These are phyloP conservation scores for Gremmenia infestans DNA, from an alignment of 2,329 filamentous ascomycete species.

Conservation along the genomic window DNA sequence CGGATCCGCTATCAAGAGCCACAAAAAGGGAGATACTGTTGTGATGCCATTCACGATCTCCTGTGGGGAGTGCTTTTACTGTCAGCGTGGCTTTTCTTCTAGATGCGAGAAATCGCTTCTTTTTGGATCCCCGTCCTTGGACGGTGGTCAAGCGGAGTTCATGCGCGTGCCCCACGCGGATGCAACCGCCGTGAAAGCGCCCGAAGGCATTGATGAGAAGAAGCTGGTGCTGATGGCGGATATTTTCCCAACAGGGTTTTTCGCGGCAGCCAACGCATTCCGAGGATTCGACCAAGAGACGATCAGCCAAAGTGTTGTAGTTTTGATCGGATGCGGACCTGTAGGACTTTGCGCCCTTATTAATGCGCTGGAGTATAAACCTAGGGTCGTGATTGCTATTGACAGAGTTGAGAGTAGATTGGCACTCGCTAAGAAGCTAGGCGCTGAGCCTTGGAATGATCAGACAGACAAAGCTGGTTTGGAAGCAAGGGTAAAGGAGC, in stretches of 20 bases:
- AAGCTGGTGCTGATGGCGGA: constrained; percentile 85
- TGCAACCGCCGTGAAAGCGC: constrained; percentile 71
- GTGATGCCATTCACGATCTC: constrained; percentile 81
- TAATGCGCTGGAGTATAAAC: constrained; percentile 69
- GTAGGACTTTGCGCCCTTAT: constrained; percentile 81
- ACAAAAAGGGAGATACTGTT: constrained; percentile 70
- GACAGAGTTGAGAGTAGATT: constrained; percentile 74
- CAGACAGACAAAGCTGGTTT: constrained; percentile 55
- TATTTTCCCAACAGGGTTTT: constrained; percentile 85
- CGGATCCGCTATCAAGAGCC: constrained; percentile 61
- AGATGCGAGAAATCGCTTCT: constrained; percentile 67
- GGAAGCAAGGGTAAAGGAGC: constrained; percentile 63
- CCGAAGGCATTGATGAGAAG: constrained; percentile 65
- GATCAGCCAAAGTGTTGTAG: constrained; percentile 62
- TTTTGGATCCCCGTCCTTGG: constrained; percentile 64
- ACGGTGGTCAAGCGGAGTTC: constrained; percentile 79
- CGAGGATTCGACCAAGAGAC: constrained; percentile 50
- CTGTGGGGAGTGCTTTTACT: constrained; percentile 79
- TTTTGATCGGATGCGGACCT: constrained; percentile 79
- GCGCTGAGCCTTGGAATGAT: constrained; percentile 82
- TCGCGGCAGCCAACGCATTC: constrained; percentile 75
- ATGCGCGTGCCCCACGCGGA: constrained; percentile 78
- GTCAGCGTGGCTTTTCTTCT: constrained; percentile 68
- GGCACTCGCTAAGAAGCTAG: constrained; percentile 65
- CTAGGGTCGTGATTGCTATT: constrained; percentile 71